These are phyloP conservation scores for Candida ipomoeae DNA, from an alignment of 805 yeast species.

Conservation along the genomic window DNA sequence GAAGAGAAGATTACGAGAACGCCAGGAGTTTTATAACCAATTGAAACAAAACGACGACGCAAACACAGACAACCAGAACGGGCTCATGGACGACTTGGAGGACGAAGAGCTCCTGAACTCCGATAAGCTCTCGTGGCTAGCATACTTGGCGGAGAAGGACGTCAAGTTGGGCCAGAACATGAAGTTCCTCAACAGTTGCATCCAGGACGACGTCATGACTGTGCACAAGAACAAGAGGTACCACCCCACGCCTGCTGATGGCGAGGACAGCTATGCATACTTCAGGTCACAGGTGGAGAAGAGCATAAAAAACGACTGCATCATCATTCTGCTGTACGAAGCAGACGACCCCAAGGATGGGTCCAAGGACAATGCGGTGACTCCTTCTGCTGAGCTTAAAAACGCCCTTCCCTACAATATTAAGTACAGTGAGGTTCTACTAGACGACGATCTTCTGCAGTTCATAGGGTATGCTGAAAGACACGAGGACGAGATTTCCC, in stretches of 20 bases:
- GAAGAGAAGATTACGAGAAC: conserved; percentile 31
- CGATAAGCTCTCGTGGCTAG: conserved; percentile 34
- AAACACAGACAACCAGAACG: conserved; percentile 8
- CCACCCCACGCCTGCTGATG: conserved; percentile 24
- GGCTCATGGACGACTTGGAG: conserved; percentile 21
- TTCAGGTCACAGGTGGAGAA: conserved; percentile 23
- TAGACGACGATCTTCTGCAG: conserved; percentile 26
- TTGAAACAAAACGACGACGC: conserved; percentile 26
- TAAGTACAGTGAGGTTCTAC: conserved; percentile 22
- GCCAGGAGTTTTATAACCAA: conserved; percentile 39
- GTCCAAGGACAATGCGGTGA: conserved; percentile 6
- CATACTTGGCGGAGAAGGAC: conserved; percentile 35
- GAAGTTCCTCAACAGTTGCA: conserved; percentile 29
- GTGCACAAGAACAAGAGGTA: conserved; percentile 26
- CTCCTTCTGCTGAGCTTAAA: conserved; percentile 23
- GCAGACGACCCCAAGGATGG: conserved; percentile 13
- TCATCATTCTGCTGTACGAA: conserved; percentile 25
- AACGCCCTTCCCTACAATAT: conserved; percentile 31
- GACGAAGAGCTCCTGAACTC: conserved; percentile 21
- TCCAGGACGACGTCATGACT: conserved; percentile 24
- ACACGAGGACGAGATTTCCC: conserved; percentile 12
- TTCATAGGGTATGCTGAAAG: conserved; percentile 17
- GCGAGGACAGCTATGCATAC: conserved; percentile 16
- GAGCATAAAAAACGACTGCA: conserved; percentile 28
- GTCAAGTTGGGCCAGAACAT: conserved; percentile 35